Percentiles rank a stretch among this genome's conserved stretches.
Evolutionary conservation across 768 basidiomycete genomes (phyloP).

Genomic region (Mycena albidolilacea): DNA sequence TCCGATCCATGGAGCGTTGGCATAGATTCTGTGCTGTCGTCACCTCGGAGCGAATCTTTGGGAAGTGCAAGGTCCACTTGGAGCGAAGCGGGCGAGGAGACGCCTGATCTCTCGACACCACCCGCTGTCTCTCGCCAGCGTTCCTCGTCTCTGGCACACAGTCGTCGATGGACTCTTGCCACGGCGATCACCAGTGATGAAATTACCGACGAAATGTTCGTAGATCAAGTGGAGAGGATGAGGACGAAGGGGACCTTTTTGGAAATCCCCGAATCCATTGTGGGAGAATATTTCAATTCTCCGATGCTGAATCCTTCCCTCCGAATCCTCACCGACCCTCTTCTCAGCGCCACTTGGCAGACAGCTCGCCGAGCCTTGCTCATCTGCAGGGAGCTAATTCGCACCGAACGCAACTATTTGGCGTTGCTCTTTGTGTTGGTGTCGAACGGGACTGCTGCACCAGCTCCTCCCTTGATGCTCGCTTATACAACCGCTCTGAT

Average conservation of each 20-base stretch:
- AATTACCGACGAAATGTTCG: conserved; percentile 65
- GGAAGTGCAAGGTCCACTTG: conserved; percentile 23
- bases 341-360: conserved; percentile 50
- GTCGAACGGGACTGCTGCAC: conserved; percentile 34
- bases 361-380: conserved; percentile 55
- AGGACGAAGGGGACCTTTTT: conserved; percentile 46
- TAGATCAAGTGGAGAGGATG: conserved; percentile 64
- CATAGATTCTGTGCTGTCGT: not conserved
- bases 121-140: not conserved
- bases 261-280: conserved; percentile 11
- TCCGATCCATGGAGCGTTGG: not conserved
- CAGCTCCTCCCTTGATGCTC: conserved; percentile 57
- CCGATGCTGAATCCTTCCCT: conserved; percentile 12
- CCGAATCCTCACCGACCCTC: conserved; percentile 28
- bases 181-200: conserved; percentile 66
- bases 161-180: conserved; percentile 58
- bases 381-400: conserved; percentile 57
- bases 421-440: conserved; percentile 7
- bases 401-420: conserved; percentile 31
- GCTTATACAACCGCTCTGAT: conserved; percentile 59
- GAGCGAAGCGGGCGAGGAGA: conserved; percentile 10
- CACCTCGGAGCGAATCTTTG: conserved; percentile 1
- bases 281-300: not conserved
- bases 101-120: conserved; percentile 15
- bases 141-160: conserved; percentile 1